Evolutionary conservation across 306 rosid species (phyloP).

Genomic region (Cicer bijugum): DNA sequence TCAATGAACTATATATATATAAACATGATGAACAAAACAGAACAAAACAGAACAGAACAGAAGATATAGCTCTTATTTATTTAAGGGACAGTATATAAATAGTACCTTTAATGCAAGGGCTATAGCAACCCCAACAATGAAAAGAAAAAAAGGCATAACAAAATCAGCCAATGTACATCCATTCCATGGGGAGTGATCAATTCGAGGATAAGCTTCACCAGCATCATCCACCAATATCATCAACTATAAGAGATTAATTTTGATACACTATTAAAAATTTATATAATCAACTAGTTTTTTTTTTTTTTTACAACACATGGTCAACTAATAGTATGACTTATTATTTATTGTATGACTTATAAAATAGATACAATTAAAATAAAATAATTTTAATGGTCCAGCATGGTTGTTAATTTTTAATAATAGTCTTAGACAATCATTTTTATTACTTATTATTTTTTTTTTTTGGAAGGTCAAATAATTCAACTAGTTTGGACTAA

Average conservation of each 20-base stretch:
- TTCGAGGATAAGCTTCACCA: slow-evolving; percentile 73
- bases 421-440: too few relatives aligned
- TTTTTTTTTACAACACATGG: too few relatives aligned
- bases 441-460: too few relatives aligned
- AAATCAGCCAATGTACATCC: slow-evolving; percentile 87
- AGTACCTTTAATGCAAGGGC: slow-evolving; percentile 86
- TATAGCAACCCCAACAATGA: slow-evolving; percentile 84
- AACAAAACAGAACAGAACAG: background rate
- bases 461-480: too few relatives aligned
- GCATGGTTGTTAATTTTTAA: too few relatives aligned
- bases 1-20: background rate
- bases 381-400: too few relatives aligned
- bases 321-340: too few relatives aligned
- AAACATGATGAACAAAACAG: background rate
- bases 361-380: too few relatives aligned
- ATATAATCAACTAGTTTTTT: too few relatives aligned
- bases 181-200: slow-evolving; percentile 93
- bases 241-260: slow-evolving; percentile 44
- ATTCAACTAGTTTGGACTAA: too few relatives aligned
- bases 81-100: background rate
- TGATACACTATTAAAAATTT: too few relatives aligned
- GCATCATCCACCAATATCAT: slow-evolving; percentile 87
- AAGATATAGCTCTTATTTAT: background rate
- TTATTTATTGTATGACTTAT: too few relatives aligned
- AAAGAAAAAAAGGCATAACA: slow-evolving; percentile 93